Evolutionary conservation across 129 eudicot species (phyloP), one percentile per base, ranked within the genome.

Genomic region (Flaveria linearis): DNA sequence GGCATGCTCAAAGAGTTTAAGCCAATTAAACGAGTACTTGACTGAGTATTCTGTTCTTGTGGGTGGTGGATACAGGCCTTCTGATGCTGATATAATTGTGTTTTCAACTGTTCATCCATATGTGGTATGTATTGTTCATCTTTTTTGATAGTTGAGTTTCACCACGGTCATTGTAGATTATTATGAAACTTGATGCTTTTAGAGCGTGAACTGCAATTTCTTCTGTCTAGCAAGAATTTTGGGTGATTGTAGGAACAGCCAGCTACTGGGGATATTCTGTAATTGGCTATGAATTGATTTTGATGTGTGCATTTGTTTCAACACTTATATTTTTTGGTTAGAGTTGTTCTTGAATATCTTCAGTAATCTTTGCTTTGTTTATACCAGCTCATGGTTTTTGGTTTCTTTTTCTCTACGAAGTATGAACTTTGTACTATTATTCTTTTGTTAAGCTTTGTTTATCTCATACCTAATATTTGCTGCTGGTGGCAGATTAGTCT

Each of bases 71-170:
- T 74, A 58, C 23, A 73, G 57, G 52, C 79, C 81, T 51, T 85
- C 93, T 57, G 88, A 76, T 45, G 97, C 88, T 69, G 98, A 94
- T 80, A 39, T 82, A 58, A 74, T 88, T 74, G 91, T 91, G 62
- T 94, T 83, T 57, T 57, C 97, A 1, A 85, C 84, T 2, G 75
- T 91, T 55, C 92, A 94, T 84, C 83, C 96, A 18, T 71, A 58
- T 17, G 90, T 91, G 97, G 98, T 94, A 94, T 74, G 88, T 61
- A 50, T 58, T 23, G 25, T 42, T 56, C 6, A 49, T 68, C 30
- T 42, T 56, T 49, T 72, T 3, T 62, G 52, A 43, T 57, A 30
- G 22, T 55, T 45, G 47, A 16, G 28, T 61, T 69, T 61, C 43
- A 50, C 58, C 72, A 43, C 43, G 20, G 55, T 58, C 53, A 13